Base-by-base conservation (phyloP, 805 yeast species). In the Yamadazyma nakazawae region DNA sequence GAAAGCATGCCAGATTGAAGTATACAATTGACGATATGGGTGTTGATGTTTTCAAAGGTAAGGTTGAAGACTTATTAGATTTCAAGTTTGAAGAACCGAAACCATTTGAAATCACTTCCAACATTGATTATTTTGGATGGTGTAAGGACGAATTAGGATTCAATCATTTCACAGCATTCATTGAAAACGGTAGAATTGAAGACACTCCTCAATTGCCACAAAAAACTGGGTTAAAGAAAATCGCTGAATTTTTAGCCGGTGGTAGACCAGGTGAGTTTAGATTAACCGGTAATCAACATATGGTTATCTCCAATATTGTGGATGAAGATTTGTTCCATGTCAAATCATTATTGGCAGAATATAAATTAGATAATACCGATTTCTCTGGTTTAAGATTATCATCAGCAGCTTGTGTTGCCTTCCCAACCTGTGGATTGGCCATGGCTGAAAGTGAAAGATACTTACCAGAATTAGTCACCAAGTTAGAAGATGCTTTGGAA, bases 341-440 rank as follows among this genome's bases (percentile, higher is more conserved):
- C 53, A 88, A 89, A 67, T 66, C 66, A 25, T 57, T 89, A 28
- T 69, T 92, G 69, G 78, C 78, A 35, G 68, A 85, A 62, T 87
- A 85, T 70, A 87, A 85, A 66, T 77, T 92, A 53, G 96, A 89
- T 64, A 90, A 89, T 70, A 76, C 90, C 43, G 78, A 82, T 54
- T 86, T 83, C 68, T 83, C 95, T 46, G 95, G 86, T 3, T 75
- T 92, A 60, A 82, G 98, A 66, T 76, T 89, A 48, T 85, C 96
- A 9, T 88, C 97, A 7, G 90, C 96, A 21, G 96, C 98, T 0
- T 92, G 98, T 80, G 98, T 92, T 49, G 97, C 97, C 2, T 84
- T 92, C 80, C 98, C 98, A 56, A 92, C 98, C 1, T 92, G 98
- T 81, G 98, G 98, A 56, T 79, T 92, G 61, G 98, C 98, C 16